Evolutionary conservation across 2,329 filamentous ascomycete genomes (phyloP).

Genomic region (Myrmaecium sp.): DNA sequence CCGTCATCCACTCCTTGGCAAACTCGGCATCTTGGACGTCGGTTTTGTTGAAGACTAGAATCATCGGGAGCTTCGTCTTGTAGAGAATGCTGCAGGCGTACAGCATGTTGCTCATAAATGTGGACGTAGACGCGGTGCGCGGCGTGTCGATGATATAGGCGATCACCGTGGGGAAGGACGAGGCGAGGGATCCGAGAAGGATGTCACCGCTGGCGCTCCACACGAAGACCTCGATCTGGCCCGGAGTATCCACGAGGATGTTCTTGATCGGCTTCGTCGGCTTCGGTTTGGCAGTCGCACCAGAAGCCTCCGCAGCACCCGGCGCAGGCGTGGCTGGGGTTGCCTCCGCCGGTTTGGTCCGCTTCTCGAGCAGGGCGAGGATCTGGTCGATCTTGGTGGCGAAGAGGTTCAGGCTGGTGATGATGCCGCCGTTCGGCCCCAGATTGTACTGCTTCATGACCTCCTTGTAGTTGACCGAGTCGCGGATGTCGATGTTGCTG

Average conservation of each 20-base stretch:
- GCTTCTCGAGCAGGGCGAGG: slow-evolving; percentile 74
- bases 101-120: slow-evolving; percentile 99
- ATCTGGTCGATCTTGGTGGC: slow-evolving; percentile 97
- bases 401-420: slow-evolving; percentile 91
- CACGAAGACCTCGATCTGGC: slow-evolving; percentile 97
- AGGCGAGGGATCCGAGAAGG: slow-evolving; percentile 78
- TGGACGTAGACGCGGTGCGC: slow-evolving; percentile 78
- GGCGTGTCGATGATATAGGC: slow-evolving; percentile 97
- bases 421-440: slow-evolving; percentile 88
- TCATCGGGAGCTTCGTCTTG: slow-evolving; percentile 97
- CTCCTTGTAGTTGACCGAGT: slow-evolving; percentile 98
- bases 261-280: slow-evolving; percentile 44
- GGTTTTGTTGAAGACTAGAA: slow-evolving; percentile 97
- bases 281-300: slow-evolving; percentile 13
- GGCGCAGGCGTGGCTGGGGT: slow-evolving; percentile 12
- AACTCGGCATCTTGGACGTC: slow-evolving; percentile 84
- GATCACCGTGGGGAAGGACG: slow-evolving; percentile 88
- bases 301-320: slow-evolving; percentile 15
- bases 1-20: slow-evolving; percentile 98
- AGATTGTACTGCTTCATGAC: slow-evolving; percentile 99
- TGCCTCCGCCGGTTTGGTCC: slow-evolving; percentile 40
- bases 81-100: slow-evolving; percentile 98
- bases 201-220: slow-evolving; percentile 96
- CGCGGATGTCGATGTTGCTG: slow-evolving; percentile 95
- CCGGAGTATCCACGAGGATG: slow-evolving; percentile 87